Conservation (phyloP, 2,329 filamentous ascomycete genomes). For the Trichoderma guizhouense region DNA sequence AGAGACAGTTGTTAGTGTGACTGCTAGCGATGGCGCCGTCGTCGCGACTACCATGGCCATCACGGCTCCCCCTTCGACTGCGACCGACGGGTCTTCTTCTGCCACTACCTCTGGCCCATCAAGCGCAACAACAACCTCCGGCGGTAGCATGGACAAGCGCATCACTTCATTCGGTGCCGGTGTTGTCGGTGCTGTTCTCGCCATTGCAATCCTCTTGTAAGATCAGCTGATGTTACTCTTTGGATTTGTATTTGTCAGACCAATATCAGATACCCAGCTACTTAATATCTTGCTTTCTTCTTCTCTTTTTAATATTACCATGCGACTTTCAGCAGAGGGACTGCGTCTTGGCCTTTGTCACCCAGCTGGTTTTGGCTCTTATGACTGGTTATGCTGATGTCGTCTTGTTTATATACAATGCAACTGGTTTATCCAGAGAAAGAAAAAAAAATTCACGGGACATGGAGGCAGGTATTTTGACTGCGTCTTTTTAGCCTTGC, state of each 20-base stretch:
- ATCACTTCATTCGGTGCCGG: constrained; percentile 19
- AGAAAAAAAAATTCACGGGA: neutral
- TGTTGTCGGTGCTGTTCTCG: constrained; percentile 19
- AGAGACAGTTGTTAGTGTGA: neutral
- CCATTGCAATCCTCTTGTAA: constrained; percentile 21
- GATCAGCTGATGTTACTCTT: neutral
- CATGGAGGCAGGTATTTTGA: neutral
- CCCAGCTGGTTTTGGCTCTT: neutral
- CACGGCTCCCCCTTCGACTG: neutral
- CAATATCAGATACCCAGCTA: constrained; percentile 12
- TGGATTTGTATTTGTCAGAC: neutral
- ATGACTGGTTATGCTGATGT: neutral
- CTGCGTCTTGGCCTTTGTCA: neutral
- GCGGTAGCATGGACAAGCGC: constrained; percentile 20
- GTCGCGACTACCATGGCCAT: neutral
- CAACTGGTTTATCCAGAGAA: neutral
- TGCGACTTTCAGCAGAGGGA: neutral
- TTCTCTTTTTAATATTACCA: neutral
- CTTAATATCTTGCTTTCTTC: neutral
- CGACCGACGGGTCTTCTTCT: neutral
- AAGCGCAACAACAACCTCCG: constrained; percentile 9
- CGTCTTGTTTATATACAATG: constrained; percentile 2
- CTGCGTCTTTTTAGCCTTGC: neutral
- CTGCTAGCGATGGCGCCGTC: neutral
- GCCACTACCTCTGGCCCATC: neutral